Percentiles rank a stretch among this genome's conserved stretches.
Evolutionary conservation across 768 basidiomycete genomes (phyloP).

Genomic region (Lentinula sp.): DNA sequence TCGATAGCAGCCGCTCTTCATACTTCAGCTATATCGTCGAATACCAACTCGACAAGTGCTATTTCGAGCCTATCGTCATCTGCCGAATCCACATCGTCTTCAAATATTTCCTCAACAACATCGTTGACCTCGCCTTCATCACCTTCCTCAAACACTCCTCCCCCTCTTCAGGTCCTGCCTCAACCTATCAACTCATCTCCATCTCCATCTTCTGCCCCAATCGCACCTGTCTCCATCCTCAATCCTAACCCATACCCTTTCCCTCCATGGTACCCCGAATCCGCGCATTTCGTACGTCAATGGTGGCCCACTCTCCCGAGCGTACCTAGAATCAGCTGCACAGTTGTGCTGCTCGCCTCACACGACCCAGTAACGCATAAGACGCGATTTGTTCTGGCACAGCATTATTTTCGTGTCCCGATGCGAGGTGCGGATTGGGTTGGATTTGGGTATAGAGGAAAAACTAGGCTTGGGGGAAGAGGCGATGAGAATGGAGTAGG

Average conservation of each 20-base stretch:
- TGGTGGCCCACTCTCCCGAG: conserved; percentile 71
- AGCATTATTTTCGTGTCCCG: conserved; percentile 73
- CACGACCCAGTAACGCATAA: conserved; percentile 57
- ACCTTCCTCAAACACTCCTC: background rate
- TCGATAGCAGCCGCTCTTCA: background rate
- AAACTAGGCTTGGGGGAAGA: background rate
- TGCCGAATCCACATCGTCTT: background rate
- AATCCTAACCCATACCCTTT: conserved; percentile 57
- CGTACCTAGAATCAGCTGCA: conserved; percentile 65
- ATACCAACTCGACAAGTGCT: background rate
- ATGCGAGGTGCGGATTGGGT: conserved; percentile 20
- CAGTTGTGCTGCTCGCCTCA: conserved; percentile 59
- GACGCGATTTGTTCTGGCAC: conserved; percentile 60
- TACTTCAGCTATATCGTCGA: background rate
- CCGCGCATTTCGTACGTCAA: conserved; percentile 72
- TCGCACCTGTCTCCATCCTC: background rate
- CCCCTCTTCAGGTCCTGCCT: background rate
- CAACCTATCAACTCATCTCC: background rate
- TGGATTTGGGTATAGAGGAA: background rate
- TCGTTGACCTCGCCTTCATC: background rate
- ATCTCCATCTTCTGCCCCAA: background rate
- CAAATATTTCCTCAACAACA: conserved; percentile 7
- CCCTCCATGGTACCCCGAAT: conserved; percentile 67
- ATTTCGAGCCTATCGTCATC: background rate
- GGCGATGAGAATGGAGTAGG: background rate